Base-by-base conservation (phyloP, 768 basidiomycete genomes). In the Trametes coccinea region DNA sequence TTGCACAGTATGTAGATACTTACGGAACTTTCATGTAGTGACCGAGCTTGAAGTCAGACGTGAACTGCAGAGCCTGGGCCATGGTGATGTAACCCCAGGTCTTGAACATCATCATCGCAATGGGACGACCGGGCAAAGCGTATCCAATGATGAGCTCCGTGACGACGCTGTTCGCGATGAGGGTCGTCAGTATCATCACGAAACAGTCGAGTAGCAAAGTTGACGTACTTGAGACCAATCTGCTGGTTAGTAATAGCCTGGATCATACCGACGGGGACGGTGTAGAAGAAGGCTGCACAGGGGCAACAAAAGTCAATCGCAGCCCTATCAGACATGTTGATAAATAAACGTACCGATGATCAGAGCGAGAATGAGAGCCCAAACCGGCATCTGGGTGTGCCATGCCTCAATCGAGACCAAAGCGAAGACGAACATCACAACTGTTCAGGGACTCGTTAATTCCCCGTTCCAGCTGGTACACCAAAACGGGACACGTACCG, bases 31-130 rank as follows among this genome's bases (percentile, higher is more conserved):
- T 89, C 85, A 85, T 88, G 66, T 78, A 78, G 54, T 73, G 89
- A 9, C 87, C 89, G 50, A 90, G 85, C 73, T 93, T 93, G 71
- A 92, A 86, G 75, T 92, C 89, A 8, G 82, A 78, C 1, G 87
- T 82, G 76, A 92, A 93, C 45, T 75, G 76, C 44, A 92, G 71
- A 1, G 90, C 89, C 73, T 88, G 86, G 2, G 79, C 78, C 81
- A 85, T 84, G 52, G 83, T 86, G 59, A 88, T 86, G 67, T 89
- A 90, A 34, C 90, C 89, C 80, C 80, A 90, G 0, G 88, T 89
- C 82, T 90, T 92, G 81, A 92, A 92, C 78, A 92, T 77, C 90
- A 93, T 91, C 80, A 85, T 90, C 0, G 92, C 90, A 58, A 92
- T 71, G 5, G 91, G 89, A 14, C 82, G 82, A 2, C 92, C 91